Conservation (phyloP, 306 rosid genomes). For the Luffa aegyptiaca region DNA sequence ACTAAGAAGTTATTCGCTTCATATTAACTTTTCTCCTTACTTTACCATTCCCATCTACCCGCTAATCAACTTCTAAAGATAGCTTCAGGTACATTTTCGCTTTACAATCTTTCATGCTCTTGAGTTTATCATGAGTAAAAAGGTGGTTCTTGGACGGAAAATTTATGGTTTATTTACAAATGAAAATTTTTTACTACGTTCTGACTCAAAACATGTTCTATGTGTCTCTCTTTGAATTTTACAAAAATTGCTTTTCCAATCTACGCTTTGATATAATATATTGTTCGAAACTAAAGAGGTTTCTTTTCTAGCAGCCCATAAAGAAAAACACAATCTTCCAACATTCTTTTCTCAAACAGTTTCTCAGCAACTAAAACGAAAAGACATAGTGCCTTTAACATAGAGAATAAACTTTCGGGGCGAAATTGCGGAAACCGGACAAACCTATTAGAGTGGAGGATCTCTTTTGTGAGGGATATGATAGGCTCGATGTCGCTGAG, state of each 20-base stretch:
- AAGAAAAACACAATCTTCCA: neutral
- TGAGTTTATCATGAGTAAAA: neutral
- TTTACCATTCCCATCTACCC: neutral
- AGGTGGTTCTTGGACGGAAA: neutral
- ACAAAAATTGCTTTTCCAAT: neutral
- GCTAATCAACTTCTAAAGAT: neutral
- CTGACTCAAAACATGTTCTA: neutral
- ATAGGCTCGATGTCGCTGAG: constrained; percentile 59
- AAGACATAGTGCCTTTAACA: no score
- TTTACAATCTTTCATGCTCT: neutral
- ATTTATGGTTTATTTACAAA: neutral
- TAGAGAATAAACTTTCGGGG: neutral
- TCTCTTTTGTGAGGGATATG: constrained; percentile 43
- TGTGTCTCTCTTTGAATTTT: neutral
- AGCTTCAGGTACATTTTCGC: neutral
- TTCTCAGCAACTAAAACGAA: neutral
- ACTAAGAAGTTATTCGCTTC: neutral
- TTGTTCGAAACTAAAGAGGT: neutral
- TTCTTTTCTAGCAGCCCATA: neutral
- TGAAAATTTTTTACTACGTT: neutral
- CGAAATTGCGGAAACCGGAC: neutral
- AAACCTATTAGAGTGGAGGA: constrained; percentile 57
- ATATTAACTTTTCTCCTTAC: neutral
- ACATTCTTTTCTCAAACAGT: neutral
- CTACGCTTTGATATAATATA: neutral